phyloP scores from a whole-genome alignment of 371 early-diverging fungal genomes.

The Ordospora colligata region DNA sequence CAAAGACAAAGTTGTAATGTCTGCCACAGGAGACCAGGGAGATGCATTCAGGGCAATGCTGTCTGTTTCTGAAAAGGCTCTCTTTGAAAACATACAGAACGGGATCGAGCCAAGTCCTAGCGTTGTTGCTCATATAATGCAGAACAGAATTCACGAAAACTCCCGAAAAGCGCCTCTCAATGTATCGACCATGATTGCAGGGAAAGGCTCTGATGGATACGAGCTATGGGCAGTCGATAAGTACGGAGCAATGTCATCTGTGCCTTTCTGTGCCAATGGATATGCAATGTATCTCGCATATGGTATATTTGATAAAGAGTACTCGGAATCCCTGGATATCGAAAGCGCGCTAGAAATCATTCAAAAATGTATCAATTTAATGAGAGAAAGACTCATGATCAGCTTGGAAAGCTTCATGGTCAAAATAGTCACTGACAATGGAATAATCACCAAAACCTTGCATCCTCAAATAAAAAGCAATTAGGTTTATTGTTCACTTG shows the following conservation, averaged over 20 bases:
- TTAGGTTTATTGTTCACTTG: not conserved
- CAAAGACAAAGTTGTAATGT: slow-evolving; percentile 28
- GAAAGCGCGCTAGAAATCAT: slow-evolving; percentile 40
- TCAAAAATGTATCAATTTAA: slow-evolving; percentile 39
- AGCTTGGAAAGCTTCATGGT: slow-evolving; percentile 32
- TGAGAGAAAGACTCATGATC: slow-evolving; percentile 49
- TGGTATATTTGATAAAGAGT: slow-evolving; percentile 44
- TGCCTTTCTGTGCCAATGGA: slow-evolving; percentile 43
- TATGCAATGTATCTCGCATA: slow-evolving; percentile 45
- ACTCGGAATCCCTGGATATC: slow-evolving; percentile 23
- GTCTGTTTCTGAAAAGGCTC: slow-evolving; percentile 29
- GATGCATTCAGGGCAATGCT: slow-evolving; percentile 39
- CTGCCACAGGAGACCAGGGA: slow-evolving; percentile 47
- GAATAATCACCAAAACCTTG: not conserved
- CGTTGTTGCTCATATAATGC: slow-evolving; percentile 37
- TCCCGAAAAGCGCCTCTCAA: slow-evolving; percentile 38
- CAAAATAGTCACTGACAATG: slow-evolving; percentile 33
- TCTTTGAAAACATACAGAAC: slow-evolving; percentile 40
- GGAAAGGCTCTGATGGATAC: slow-evolving; percentile 7
- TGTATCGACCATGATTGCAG: slow-evolving; percentile 31
- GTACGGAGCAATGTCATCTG: slow-evolving; percentile 46
- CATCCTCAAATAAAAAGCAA: not conserved
- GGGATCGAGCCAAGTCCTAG: slow-evolving; percentile 29
- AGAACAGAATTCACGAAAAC: slow-evolving; percentile 29
- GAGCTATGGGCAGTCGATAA: slow-evolving; percentile 40